Percentiles rank a stretch among this genome's conserved stretches.
phyloP scores from a whole-genome alignment of 176 grass and related monocot species.

The Microstegium vimineum region DNA sequence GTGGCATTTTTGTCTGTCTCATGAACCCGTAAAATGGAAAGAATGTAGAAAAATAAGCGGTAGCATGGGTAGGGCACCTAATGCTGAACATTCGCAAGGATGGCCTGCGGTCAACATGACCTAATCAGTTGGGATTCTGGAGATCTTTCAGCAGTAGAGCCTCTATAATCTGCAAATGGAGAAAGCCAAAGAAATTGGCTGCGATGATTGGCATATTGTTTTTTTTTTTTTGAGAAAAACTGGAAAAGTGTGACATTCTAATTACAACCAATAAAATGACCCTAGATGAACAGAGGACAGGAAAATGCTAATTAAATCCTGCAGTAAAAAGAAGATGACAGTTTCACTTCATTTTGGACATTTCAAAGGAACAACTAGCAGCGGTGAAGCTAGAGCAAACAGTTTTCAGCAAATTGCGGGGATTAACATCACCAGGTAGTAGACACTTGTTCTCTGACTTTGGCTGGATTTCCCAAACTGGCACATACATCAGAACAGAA shows the following conservation, averaged over 20 bases:
- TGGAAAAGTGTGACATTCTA: neutral
- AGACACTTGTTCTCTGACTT: neutral
- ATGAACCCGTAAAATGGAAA: neutral
- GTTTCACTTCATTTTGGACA: neutral
- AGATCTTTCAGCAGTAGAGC: neutral
- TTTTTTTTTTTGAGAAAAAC: too few relatives aligned
- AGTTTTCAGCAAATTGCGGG: neutral
- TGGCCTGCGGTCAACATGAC: neutral
- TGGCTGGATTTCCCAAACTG: neutral
- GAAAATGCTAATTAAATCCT: neutral
- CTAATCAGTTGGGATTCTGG: neutral
- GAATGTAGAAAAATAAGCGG: constrained; percentile 24
- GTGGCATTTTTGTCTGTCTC: neutral
- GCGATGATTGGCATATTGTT: neutral
- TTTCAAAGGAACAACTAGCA: neutral
- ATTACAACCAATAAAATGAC: neutral
- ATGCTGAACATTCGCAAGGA: neutral
- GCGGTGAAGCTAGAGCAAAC: neutral
- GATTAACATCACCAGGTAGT: neutral
- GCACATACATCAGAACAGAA: neutral
- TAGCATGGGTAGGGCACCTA: neutral
- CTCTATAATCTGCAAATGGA: neutral
- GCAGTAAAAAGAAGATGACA: neutral
- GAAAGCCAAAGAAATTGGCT: neutral
- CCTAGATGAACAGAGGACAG: neutral